Conservation (phyloP, 2,329 filamentous ascomycete genomes). For the Blumeria hordei region DNA sequence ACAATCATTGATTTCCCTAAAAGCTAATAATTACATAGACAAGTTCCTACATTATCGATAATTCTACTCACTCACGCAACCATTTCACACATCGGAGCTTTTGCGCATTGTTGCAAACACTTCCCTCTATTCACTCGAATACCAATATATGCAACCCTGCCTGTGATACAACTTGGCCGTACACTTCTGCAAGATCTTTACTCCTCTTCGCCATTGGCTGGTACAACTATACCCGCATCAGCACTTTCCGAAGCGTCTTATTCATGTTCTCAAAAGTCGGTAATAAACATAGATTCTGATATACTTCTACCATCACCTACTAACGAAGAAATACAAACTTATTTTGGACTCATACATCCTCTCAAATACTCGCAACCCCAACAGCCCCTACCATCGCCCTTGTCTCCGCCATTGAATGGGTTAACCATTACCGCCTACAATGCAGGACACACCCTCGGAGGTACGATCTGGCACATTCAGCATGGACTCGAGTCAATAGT, state of each 20-base stretch:
- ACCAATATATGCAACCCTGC: constrained; percentile 80
- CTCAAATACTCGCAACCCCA: constrained; percentile 95
- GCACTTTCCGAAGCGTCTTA: constrained; percentile 44
- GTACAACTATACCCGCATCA: constrained; percentile 52
- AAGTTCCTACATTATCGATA: constrained; percentile 75
- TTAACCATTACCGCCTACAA: constrained; percentile 93
- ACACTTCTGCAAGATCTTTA: constrained; percentile 85
- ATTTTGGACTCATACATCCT: constrained; percentile 74
- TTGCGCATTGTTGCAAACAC: constrained; percentile 91
- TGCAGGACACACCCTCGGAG: constrained; percentile 82
- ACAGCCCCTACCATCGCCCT: constrained; percentile 65
- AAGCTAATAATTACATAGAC: constrained; percentile 23
- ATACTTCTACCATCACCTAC: constrained; percentile 46
- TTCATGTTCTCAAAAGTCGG: constrained; percentile 26
- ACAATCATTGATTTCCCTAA: background rate
- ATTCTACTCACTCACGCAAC: constrained; percentile 91
- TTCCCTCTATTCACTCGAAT: constrained; percentile 80
- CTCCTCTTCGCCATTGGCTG: constrained; percentile 64
- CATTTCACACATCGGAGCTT: constrained; percentile 72
- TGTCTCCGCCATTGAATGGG: constrained; percentile 70
- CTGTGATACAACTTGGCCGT: constrained; percentile 78
- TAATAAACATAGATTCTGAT: constrained; percentile 23
- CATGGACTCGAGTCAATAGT: constrained; percentile 92
- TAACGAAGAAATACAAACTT: constrained; percentile 69
- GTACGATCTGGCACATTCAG: constrained; percentile 97